Percentiles rank a stretch among this genome's conserved stretches.
Conservation (phyloP, 805 yeast species). For the Pichia thaimueangensis region DNA sequence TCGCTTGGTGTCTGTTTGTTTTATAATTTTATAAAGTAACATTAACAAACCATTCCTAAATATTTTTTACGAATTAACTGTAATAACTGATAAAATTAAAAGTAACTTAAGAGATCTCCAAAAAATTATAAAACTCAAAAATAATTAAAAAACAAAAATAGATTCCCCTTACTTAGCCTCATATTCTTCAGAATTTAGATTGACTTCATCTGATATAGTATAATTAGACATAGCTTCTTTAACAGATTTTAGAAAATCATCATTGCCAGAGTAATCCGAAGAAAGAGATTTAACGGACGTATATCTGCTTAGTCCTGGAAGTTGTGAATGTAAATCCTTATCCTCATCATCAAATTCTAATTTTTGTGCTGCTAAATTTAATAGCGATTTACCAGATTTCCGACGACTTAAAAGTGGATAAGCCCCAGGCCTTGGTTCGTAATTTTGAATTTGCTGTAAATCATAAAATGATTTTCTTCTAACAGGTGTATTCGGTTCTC, state of each 20-base stretch:
- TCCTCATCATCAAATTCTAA: conserved; percentile 63
- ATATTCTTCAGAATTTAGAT: conserved; percentile 49
- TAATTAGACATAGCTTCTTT: conserved; percentile 36
- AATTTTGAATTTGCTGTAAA: conserved; percentile 34
- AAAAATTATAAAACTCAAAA: neutral
- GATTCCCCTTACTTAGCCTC: conserved; percentile 35
- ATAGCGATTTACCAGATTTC: conserved; percentile 66
- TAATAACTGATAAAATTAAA: too few relatives aligned
- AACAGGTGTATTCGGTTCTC: conserved; percentile 37
- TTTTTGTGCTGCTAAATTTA: conserved; percentile 60
- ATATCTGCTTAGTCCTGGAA: conserved; percentile 30
- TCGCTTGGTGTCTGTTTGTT: too few relatives aligned
- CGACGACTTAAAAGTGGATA: conserved; percentile 44
- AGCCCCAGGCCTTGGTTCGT: conserved; percentile 38
- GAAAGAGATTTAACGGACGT: conserved; percentile 25
- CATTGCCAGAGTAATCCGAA: conserved; percentile 20
- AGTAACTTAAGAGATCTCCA: neutral
- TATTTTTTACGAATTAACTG: too few relatives aligned
- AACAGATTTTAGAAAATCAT: conserved; percentile 35
- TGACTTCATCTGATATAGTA: conserved; percentile 32
- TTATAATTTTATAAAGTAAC: too few relatives aligned
- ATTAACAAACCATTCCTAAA: too few relatives aligned
- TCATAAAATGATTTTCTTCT: conserved; percentile 25
- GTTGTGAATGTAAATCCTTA: conserved; percentile 26
- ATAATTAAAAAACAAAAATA: neutral